These are phyloP conservation scores for Vanrija humicola DNA, from an alignment of 1,284 basidiomycete genomes.

Conservation along the genomic window DNA sequence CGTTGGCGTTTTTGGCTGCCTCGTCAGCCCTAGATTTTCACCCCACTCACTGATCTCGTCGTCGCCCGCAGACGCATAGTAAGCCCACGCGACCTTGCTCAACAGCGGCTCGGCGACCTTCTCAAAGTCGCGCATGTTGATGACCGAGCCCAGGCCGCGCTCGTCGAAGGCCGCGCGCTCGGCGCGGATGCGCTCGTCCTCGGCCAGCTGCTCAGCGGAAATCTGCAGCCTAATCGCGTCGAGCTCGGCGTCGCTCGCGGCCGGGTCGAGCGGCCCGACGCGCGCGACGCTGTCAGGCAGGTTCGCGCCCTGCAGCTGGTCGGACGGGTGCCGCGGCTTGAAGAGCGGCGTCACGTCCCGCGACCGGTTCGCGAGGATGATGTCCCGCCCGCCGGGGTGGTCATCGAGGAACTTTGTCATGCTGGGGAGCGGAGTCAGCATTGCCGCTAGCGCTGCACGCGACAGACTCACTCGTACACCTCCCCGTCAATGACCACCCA, in stretches of 20 bases:
- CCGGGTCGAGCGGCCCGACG: slow-evolving; percentile 22
- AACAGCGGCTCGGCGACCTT: slow-evolving; percentile 58
- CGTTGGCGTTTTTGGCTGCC: slow-evolving; percentile 58
- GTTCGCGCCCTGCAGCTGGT: slow-evolving; percentile 40
- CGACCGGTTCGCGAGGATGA: slow-evolving; percentile 35
- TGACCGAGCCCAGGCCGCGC: slow-evolving; percentile 35
- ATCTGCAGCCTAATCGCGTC: slow-evolving; percentile 32
- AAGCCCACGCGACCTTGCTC: slow-evolving; percentile 69
- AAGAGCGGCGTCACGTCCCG: slow-evolving; percentile 45
- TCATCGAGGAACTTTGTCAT: slow-evolving; percentile 42
- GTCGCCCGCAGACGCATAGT: slow-evolving; percentile 77
- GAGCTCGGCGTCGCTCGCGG: slow-evolving; percentile 31
- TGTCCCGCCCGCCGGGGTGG: slow-evolving; percentile 45
- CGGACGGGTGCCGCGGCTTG: slow-evolving; percentile 41
- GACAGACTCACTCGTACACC: slow-evolving; percentile 40
- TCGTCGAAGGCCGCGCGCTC: slow-evolving; percentile 37
- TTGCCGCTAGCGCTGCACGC: not conserved
- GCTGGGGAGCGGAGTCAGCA: slow-evolving; percentile 18
- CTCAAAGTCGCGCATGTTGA: slow-evolving; percentile 51
- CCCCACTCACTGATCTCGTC: slow-evolving; percentile 66
- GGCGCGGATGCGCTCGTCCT: slow-evolving; percentile 28
- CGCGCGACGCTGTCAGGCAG: slow-evolving; percentile 33
- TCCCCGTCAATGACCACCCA: slow-evolving; percentile 47
- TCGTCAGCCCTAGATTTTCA: not conserved
- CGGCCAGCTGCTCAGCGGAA: slow-evolving; percentile 34